Evolutionary conservation across 306 rosid genomes (phyloP).

Genomic region (Sophora flavescens): DNA sequence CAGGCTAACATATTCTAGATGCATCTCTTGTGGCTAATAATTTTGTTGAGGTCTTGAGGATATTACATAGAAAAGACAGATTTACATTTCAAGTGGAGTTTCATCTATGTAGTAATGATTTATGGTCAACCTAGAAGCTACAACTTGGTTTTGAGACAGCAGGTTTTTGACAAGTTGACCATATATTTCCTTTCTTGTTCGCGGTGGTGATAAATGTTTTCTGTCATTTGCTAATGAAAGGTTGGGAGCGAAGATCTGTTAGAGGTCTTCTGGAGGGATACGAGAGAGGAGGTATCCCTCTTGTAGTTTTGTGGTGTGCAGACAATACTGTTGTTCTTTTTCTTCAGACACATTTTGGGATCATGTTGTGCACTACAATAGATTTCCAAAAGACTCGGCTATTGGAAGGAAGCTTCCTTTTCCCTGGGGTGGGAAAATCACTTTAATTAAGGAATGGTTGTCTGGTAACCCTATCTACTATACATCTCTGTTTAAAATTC

Average conservation of each 20-base stretch:
- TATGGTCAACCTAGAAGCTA: neutral
- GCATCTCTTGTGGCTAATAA: constrained; percentile 10
- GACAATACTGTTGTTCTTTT: neutral
- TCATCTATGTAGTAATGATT: constrained; percentile 6
- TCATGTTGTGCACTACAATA: neutral
- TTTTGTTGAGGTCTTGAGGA: neutral
- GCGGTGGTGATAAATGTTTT: neutral
- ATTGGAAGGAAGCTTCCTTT: neutral
- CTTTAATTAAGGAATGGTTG: neutral
- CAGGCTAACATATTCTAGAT: constrained; percentile 1
- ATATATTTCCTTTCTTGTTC: neutral
- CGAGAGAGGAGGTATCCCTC: neutral
- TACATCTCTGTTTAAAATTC: neutral
- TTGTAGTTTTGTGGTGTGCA: neutral
- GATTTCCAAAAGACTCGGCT: neutral
- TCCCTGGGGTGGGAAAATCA: neutral
- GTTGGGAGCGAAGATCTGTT: neutral
- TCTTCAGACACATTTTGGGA: neutral
- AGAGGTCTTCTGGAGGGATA: neutral
- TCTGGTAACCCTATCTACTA: neutral
- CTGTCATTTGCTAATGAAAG: constrained; percentile 3
- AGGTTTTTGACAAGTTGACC: neutral
- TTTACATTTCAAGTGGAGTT: neutral
- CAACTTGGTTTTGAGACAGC: neutral
- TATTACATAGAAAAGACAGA: neutral